Evolutionary conservation across 2,329 filamentous ascomycete genomes (phyloP).

Genomic region (Pseudocercospora pini-densiflorae): DNA sequence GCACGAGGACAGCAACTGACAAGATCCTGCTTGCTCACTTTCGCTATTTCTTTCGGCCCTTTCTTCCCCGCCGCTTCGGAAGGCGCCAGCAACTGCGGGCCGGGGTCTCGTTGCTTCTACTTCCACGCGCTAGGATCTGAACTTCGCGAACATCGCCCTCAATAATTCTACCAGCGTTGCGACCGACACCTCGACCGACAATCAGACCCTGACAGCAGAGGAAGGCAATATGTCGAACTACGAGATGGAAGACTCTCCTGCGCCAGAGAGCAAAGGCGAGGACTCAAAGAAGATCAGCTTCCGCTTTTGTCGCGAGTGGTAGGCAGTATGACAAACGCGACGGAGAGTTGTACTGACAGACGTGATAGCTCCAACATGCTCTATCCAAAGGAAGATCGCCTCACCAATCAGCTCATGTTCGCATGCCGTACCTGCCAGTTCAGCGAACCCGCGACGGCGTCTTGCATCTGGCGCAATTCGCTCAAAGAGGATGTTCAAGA

Average conservation of each 20-base stretch:
- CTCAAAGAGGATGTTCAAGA: constrained; percentile 90
- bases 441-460: constrained; percentile 81
- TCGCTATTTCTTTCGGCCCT: constrained; percentile 1
- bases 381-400: constrained; percentile 92
- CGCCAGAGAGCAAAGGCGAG: constrained; percentile 35
- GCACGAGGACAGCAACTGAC: constrained; percentile 5
- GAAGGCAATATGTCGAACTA: constrained; percentile 30
- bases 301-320: constrained; percentile 97
- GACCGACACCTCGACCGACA: constrained; percentile 1
- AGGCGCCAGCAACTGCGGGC: background rate
- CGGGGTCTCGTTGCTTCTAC: background rate
- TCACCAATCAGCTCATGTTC: constrained; percentile 84
- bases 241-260: constrained; percentile 45
- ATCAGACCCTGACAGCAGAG: background rate
- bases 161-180: background rate
- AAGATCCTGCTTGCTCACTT: background rate
- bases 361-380: constrained; percentile 83
- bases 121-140: background rate
- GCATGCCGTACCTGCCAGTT: constrained; percentile 95
- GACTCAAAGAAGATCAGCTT: constrained; percentile 83
- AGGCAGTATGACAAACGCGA: background rate
- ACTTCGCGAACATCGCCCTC: constrained; percentile 3
- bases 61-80: background rate
- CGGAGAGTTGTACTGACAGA: constrained; percentile 16
- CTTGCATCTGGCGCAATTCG: constrained; percentile 94